Base-by-base conservation (phyloP, 2,329 filamentous ascomycete genomes). In the Xylariomycetidae sp. region DNA sequence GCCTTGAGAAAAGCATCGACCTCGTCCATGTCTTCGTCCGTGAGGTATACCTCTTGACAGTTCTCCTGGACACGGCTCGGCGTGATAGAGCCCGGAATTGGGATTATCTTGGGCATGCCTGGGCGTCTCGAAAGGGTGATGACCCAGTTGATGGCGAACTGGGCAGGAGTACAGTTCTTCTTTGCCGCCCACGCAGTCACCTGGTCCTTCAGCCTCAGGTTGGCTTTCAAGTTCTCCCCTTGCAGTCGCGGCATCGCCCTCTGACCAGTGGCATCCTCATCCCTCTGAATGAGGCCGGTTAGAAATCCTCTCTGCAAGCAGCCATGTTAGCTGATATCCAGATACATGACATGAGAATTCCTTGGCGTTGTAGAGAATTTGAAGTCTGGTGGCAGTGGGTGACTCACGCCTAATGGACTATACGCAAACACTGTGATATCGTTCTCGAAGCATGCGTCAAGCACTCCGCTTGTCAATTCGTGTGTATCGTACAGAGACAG, bases 401-500 rank as follows among this genome's bases (percentile, higher is more conserved):
- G 11, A 37, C 31, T 34, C 30, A 37, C 35, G n/a, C 73, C 70
- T 1, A 79, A 60, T 3, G 75, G 74, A 15, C 45, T 40, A 29
- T 41, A 78, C 1, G 69, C 70, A 5, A 76, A 53, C 26, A 80
- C 63, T 0, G 74, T 68, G 27, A 80, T 78, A 8, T 61, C 62
- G 3, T 74, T 54, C 47, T 79, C 70, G 2, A 40, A 48, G 37
- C 64, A 66, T 1, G 57, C 45, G 6, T 47, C 46, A 5, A 53
- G 53, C 23, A 65, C 46, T 1, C 62, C 57, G 17, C 56, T 48
- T 12, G 41, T 38, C 16, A 53, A 40, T n/a, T 50, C 45, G 9
- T 57, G 52, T 6, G 48, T 53, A 7, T 42, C 6, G 43, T 50
- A 59, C 14, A 59, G 44, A 8, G 51, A 57, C 17, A 60, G 46